Percentiles rank a stretch among this genome's conserved stretches.
Evolutionary conservation across 495 filamentous ascomycete genomes (phyloP).

Genomic region (Penicillium angulare): DNA sequence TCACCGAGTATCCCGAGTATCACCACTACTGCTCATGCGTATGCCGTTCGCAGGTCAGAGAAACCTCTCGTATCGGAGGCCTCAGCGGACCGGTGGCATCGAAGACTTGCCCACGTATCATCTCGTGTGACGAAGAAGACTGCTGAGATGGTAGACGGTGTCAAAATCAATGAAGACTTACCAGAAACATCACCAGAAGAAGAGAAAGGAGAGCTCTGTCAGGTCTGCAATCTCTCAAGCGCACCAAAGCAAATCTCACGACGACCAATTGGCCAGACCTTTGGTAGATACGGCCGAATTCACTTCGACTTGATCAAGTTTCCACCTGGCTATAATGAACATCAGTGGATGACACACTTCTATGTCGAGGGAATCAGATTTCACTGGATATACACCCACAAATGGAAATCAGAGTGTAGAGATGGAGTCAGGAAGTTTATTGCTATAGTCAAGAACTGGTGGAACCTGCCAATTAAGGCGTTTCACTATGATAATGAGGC

Average conservation of each 20-base stretch:
- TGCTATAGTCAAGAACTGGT: not conserved
- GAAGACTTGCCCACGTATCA: too few relatives aligned
- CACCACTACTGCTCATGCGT: too few relatives aligned
- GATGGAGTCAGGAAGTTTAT: not conserved
- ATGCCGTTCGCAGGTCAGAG: too few relatives aligned
- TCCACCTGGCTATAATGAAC: not conserved
- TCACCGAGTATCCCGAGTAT: too few relatives aligned
- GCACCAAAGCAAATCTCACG: slow-evolving; percentile 2
- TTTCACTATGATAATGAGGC: slow-evolving; percentile 5
- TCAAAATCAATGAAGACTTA: too few relatives aligned
- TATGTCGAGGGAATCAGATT: slow-evolving; percentile 10
- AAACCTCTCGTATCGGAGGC: too few relatives aligned
- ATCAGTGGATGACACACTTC: slow-evolving; percentile 5
- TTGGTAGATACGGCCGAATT: not conserved
- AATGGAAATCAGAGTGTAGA: not conserved
- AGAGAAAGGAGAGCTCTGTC: too few relatives aligned
- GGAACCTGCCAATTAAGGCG: not conserved
- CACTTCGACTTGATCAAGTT: slow-evolving; percentile 9
- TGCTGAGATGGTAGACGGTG: too few relatives aligned
- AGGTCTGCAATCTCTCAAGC: not conserved
- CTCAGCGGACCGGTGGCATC: too few relatives aligned
- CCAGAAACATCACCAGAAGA: too few relatives aligned
- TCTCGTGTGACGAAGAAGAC: too few relatives aligned
- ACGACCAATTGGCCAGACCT: not conserved
- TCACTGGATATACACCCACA: not conserved